A percentile compares a stretch with the other conserved stretches of the same genome.
Conservation (phyloP, 225 moss, liverwort and hornwort species). For the Straminergon stramineum region DNA sequence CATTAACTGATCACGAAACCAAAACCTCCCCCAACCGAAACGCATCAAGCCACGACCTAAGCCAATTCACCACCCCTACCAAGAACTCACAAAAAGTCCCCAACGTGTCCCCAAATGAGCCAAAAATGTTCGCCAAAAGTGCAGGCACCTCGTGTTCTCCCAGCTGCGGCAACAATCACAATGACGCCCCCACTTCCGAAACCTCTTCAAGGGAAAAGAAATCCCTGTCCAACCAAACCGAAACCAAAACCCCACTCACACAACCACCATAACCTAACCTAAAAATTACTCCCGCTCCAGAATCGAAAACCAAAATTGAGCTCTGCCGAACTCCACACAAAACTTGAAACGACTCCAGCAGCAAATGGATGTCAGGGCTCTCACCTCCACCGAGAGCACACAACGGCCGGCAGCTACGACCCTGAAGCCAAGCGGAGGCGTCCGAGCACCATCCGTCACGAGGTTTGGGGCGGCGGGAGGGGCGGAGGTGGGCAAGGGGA, state of each 20-base stretch:
- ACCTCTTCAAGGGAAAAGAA: not conserved
- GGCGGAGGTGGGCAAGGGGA: not conserved
- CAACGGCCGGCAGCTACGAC: not conserved
- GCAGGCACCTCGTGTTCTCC: not conserved
- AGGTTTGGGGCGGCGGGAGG: not conserved
- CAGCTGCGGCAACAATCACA: not conserved
- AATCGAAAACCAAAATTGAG: not conserved
- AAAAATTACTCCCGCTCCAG: not conserved
- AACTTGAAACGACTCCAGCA: not conserved
- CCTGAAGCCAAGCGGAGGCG: not conserved
- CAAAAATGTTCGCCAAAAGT: not conserved
- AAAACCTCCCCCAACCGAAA: not conserved
- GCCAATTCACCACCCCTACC: not conserved
- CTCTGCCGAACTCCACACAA: not conserved
- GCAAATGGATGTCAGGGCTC: not conserved
- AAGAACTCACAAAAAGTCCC: not conserved
- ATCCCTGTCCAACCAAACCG: not conserved
- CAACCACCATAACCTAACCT: constrained; percentile 3
- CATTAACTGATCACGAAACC: not conserved
- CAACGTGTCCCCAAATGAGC: not conserved
- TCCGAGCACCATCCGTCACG: not conserved
- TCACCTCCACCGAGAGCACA: not conserved
- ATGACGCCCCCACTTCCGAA: not conserved
- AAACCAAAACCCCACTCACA: not conserved
- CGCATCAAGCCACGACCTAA: not conserved